Evolutionary conservation across 1,284 basidiomycete genomes (phyloP).

Genomic region (Meira miltonrushii): DNA sequence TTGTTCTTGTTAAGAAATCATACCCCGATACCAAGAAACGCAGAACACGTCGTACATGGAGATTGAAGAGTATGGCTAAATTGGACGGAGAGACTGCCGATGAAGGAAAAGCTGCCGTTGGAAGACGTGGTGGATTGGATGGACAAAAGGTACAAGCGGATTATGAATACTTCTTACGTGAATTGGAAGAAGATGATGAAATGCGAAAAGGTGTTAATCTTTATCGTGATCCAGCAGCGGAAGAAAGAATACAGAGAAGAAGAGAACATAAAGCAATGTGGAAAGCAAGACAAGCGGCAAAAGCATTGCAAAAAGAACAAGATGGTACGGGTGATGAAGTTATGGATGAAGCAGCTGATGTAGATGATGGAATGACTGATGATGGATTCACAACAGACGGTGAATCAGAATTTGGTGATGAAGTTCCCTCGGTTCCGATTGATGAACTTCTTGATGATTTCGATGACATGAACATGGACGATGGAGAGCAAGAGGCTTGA

Average conservation of each 20-base stretch:
- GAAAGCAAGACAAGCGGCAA: slow-evolving; percentile 10
- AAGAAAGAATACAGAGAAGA: slow-evolving; percentile 50
- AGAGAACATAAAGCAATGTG: slow-evolving; percentile 43
- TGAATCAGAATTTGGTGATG: slow-evolving; percentile 72
- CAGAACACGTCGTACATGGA: slow-evolving; percentile 77
- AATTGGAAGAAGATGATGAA: slow-evolving; percentile 94
- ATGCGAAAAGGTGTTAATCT: slow-evolving; percentile 81
- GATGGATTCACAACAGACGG: slow-evolving; percentile 49
- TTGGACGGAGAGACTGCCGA: slow-evolving; percentile 61
- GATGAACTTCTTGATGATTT: slow-evolving; percentile 89
- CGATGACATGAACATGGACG: slow-evolving; percentile 55
- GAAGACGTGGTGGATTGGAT: slow-evolving; percentile 82
- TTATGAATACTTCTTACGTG: slow-evolving; percentile 90
- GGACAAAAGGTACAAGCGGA: slow-evolving; percentile 91
- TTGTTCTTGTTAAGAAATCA: slow-evolving; percentile 89
- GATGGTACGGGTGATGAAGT: slow-evolving; percentile 53
- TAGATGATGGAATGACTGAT: slow-evolving; percentile 36
- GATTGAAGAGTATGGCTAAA: slow-evolving; percentile 86
- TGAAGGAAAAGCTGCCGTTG: slow-evolving; percentile 73
- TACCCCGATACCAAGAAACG: slow-evolving; percentile 94
- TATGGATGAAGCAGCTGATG: slow-evolving; percentile 28
- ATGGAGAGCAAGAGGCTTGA: too few species aligned
- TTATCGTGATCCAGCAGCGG: slow-evolving; percentile 62
- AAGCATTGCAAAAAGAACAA: slow-evolving; percentile 42
- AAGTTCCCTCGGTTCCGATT: slow-evolving; percentile 60